Evolutionary conservation across 768 basidiomycete species (phyloP), one percentile per base, ranked within the genome.

Genomic region (Zangia roseola): DNA sequence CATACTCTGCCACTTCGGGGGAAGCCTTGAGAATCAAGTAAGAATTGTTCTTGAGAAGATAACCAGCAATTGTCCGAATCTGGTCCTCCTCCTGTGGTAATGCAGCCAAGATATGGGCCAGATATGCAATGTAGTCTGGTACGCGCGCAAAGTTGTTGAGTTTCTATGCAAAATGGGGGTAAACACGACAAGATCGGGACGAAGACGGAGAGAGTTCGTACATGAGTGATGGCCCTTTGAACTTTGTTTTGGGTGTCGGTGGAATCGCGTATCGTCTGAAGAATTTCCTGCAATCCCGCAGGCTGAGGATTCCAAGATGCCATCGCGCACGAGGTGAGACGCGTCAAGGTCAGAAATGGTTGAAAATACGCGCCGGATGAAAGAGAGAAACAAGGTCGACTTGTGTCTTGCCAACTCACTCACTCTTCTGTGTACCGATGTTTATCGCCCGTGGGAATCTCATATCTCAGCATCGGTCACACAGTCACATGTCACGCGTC

Each of bases 41-140:
- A 37, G 91, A 81, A 61, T 93, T 94, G 71, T 99, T 98, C 83
- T 99, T 99, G 70, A 99, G 83, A 20, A 97, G 77, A 61, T 97
- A 91, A 36, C 95, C 95, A 21, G 95, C 94, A 73, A 97, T 94
- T 50, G 91, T 90, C 44, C 95, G 84, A 67, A 95, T 92, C 42
- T 89, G 87, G 65, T 92, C 93, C 64, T 94, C 88, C 71, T 97
- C 93, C 52, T 81, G 76, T 2, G 85, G 77, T 75, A 90, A 72
- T 38, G 78, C 76, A 49, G 87, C 84, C 55, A 98, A 83, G 73
- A 97, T 94, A 68, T 94, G 91, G 19, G 89, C 89, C 55, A 99
- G 84, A 79, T 99, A 98, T 49, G 88, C 94, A 52, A 93, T 86
- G 69, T 97, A 98, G 69, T 97, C 93, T 39, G 94, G 90, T 55